phyloP scores from a whole-genome alignment of 306 rosid species.

The Mimosa bimucronata region DNA sequence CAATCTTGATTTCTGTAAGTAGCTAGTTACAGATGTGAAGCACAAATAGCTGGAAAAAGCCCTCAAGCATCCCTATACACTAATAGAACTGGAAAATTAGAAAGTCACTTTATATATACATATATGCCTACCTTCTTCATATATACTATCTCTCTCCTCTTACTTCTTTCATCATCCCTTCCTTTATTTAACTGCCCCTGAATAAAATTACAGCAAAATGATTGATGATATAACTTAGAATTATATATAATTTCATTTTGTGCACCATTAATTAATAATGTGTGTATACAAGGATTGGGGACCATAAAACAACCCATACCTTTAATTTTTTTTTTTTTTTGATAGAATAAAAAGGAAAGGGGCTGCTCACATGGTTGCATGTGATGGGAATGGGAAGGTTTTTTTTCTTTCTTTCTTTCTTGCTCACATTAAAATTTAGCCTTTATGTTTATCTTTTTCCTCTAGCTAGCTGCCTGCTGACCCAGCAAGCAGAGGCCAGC shows the following conservation, averaged over 20 bases:
- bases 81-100: conserved; percentile 42
- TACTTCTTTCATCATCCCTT: conserved; percentile 17
- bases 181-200: neutral
- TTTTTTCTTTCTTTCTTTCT: conserved; percentile 7
- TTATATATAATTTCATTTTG: conserved; percentile 15
- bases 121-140: conserved; percentile 35
- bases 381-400: conserved; percentile 69
- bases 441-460: neutral
- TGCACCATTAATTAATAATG: conserved; percentile 25
- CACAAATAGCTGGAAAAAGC: conserved; percentile 41
- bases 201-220: conserved; percentile 37
- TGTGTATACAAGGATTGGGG: conserved; percentile 63
- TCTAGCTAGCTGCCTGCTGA: neutral
- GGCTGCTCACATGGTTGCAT: conserved; percentile 81
- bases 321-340: conserved; percentile 50
- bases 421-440: conserved; percentile 34
- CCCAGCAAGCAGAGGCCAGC: neutral
- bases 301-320: conserved; percentile 98
- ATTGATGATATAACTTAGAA: conserved; percentile 50
- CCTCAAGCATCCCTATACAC: conserved; percentile 36
- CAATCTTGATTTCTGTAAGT: conserved; percentile 49
- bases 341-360: conserved; percentile 54
- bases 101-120: conserved; percentile 32
- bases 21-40: conserved; percentile 49
- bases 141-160: conserved; percentile 24